Evolutionary conservation across 352 stramenopile species (phyloP).

Genomic region (Phytopythium kandeliae): DNA sequence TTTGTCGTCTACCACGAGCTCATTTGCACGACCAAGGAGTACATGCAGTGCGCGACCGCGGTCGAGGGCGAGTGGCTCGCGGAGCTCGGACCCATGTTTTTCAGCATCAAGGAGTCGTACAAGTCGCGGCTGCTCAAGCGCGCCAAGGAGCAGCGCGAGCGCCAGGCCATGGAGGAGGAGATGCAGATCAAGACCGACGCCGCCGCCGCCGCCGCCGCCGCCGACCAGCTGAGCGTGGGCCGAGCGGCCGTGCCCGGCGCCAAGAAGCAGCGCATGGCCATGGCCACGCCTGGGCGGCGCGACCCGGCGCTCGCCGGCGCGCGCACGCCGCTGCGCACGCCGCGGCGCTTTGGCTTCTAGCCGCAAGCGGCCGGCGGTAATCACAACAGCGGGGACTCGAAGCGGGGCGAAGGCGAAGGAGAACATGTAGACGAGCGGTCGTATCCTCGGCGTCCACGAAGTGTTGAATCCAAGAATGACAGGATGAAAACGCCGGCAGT

Average conservation of each 20-base stretch:
- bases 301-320: conserved; percentile 23
- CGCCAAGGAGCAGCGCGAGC: conserved; percentile 79
- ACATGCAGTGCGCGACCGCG: conserved; percentile 99
- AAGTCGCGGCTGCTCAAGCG: conserved; percentile 89
- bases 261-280: conserved; percentile 60
- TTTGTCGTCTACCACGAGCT: conserved; percentile 99
- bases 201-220: conserved; percentile 12
- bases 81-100: conserved; percentile 94
- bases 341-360: conserved; percentile 70
- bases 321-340: conserved; percentile 48
- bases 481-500: too few relatives aligned
- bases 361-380: not conserved
- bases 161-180: conserved; percentile 77
- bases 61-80: conserved; percentile 99
- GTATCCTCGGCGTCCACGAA: too few relatives aligned
- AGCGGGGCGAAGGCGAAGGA: too few relatives aligned
- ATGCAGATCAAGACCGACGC: conserved; percentile 46
- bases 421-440: too few relatives aligned
- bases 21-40: conserved; percentile 94
- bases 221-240: not conserved
- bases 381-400: not conserved
- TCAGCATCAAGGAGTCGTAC: conserved; percentile 97
- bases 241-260: conserved; percentile 11
- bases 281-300: conserved; percentile 47
- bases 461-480: too few relatives aligned